Evolutionary conservation across 2,329 filamentous ascomycete species (phyloP), one percentile per base, ranked within the genome.

Genomic region (Fusarium transvaalense): DNA sequence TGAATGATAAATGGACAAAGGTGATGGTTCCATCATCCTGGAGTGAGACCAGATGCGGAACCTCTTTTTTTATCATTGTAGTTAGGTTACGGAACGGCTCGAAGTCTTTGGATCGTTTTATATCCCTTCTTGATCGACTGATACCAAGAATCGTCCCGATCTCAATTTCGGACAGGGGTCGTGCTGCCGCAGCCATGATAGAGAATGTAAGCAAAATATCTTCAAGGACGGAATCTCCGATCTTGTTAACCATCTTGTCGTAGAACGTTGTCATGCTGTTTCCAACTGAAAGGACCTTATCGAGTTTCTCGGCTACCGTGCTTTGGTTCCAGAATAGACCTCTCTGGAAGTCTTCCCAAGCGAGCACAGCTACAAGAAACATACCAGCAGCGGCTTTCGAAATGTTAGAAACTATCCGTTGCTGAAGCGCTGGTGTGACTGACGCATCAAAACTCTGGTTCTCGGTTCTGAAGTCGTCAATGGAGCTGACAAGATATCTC

Each of bases 351-450:
- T 37, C 35, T 37, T 37, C 35, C 35, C 35, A 37, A 6, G 35
- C 17, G 35, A 37, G 17, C 1, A 37, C 35, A 19, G 35, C 35
- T 17, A n/a, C 17, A 0, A 37, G 35, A 3, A 37, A 37, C 35
- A 37, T 37, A 6, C 35, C 35, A 37, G 3, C 17, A 12, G 35
- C 35, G n/a, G 35, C 17, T 6, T 4, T 12, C 4, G 35, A 37
- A n/a, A 37, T 37, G 35, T 17, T 12, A n/a, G 10, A 0, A 37
- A 19, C 17, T 6, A 37, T 37, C 12, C 1, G n/a, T 10, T 37
- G 17, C 10, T 37, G 1, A 12, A 37, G 17, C n/a, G 0, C 3
- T 0, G 17, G 35, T n/a, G 10, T 37, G 5, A 37, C 6, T 12
- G 35, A 37, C 5, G 35, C 35, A 5, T 37, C 10, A 17, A 37